phyloP scores from a whole-genome alignment of 1,139 yeast species.

The Blastobotrys proliferans region DNA sequence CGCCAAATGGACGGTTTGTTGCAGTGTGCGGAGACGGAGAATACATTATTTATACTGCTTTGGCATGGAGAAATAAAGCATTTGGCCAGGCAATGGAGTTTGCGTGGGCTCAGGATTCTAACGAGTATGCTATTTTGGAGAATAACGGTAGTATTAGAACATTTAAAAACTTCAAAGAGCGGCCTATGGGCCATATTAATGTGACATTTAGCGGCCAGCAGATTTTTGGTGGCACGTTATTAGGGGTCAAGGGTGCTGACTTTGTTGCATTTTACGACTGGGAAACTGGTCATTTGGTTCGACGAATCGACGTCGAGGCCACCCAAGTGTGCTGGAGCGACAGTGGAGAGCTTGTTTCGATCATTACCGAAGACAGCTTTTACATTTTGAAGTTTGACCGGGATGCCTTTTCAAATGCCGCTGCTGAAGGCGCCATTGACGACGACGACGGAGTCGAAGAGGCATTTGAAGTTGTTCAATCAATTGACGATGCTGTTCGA shows the following conservation, averaged over 20 bases:
- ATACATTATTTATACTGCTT: slow-evolving; percentile 89
- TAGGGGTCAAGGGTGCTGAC: slow-evolving; percentile 69
- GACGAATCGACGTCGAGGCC: slow-evolving; percentile 70
- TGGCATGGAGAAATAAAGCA: slow-evolving; percentile 96
- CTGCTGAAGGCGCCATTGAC: slow-evolving; percentile 51
- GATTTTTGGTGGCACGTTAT: slow-evolving; percentile 78
- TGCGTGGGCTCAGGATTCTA: slow-evolving; percentile 92
- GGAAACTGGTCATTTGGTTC: slow-evolving; percentile 79
- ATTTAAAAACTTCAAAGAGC: slow-evolving; percentile 81
- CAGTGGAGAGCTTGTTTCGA: slow-evolving; percentile 81
- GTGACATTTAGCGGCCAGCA: slow-evolving; percentile 68
- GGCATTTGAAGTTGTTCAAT: slow-evolving; percentile 73
- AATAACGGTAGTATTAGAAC: slow-evolving; percentile 61
- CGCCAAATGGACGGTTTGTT: slow-evolving; percentile 96
- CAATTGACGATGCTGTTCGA: slow-evolving; percentile 73
- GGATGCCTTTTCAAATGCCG: slow-evolving; percentile 61
- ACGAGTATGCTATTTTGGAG: slow-evolving; percentile 80
- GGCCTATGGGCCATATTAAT: slow-evolving; percentile 55
- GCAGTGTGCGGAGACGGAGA: slow-evolving; percentile 98
- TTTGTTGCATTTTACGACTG: slow-evolving; percentile 89
- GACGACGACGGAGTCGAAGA: slow-evolving; percentile 86
- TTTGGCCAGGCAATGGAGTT: slow-evolving; percentile 90
- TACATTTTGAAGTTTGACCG: slow-evolving; percentile 73
- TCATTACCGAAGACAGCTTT: slow-evolving; percentile 72
- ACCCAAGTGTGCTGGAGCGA: slow-evolving; percentile 88